Base-by-base conservation (phyloP, 192 early-diverging fungal species). In the Coemansia sp. region DNA sequence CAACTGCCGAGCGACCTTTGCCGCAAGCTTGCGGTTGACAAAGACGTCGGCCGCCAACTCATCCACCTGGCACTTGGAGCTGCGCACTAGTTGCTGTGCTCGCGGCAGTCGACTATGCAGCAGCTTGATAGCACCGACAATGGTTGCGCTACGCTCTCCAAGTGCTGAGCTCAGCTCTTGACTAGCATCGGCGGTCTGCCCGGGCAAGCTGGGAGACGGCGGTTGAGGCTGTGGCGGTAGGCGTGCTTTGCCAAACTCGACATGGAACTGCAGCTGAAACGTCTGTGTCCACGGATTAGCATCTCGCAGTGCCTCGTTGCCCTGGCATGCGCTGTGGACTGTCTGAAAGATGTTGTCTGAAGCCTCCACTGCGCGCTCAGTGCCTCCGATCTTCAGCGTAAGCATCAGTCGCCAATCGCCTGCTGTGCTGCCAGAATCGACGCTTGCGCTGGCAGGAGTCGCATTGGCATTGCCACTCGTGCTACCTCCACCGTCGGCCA, bases 1-100 rank as follows among this genome's bases (percentile, higher is more conserved):
- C 33, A 98, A 68, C 70, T 98, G 96, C 6, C 94, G 88, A 18
- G 86, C 89, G 40, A 96, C 75, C 75, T 97, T 98, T 47, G 94
- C 91, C 0, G 93, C 87, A 29, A 98, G 70, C 71, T 93, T 93
- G 66, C 83, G 87, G 76, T 95, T 97, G 73, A 90, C 63, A 78
- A 96, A 97, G 41, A 8, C 33, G 16, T 60, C 57, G 16, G 12
- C 31, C 31, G 57, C n/a, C 33, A 60, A 31, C 57, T 34, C 57
- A 18, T 18, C 57, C 5, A 15, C 57, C 16, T 31, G 33, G 7
- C 31, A 15, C 57, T 60, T 36, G 57, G 41, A 5, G 44, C 20
- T 41, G 61, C 38, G 2, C 16, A 9, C 27, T 3, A 24, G 38
- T 15, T 31, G 15, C 47, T 55, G 24, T 31, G 24, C 31, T 66